Percentiles rank a stretch among this genome's conserved stretches.
Evolutionary conservation across 228 moss, liverwort and hornwort genomes (phyloP).

Genomic region (Sphagnum fallax): DNA sequence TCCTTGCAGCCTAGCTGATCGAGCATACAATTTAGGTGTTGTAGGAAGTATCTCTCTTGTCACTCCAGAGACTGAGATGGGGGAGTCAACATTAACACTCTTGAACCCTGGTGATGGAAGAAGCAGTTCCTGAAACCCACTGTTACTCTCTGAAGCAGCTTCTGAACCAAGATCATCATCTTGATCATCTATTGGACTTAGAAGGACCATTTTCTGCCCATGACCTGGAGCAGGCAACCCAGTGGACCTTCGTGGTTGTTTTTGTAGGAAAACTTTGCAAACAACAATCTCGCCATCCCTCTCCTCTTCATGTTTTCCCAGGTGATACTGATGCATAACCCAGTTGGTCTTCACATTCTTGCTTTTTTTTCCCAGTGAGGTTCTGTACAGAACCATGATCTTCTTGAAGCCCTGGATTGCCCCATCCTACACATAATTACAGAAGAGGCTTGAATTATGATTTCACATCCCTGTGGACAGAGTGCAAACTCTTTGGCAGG

Average conservation of each 20-base stretch:
- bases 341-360: conserved; percentile 94
- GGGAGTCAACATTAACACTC: conserved; percentile 19
- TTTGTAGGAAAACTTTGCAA: conserved; percentile 93
- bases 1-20: conserved; percentile 33
- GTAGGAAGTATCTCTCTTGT: conserved; percentile 57
- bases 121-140: conserved; percentile 45
- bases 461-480: too few relatives aligned
- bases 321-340: conserved; percentile 95
- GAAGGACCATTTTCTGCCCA: conserved; percentile 31
- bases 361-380: conserved; percentile 59
- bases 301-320: conserved; percentile 79
- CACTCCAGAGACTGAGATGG: conserved; percentile 36
- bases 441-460: too few relatives aligned
- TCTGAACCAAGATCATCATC: conserved; percentile 24
- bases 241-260: conserved; percentile 80
- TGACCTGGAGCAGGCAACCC: conserved; percentile 4
- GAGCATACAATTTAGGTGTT: conserved; percentile 55
- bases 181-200: conserved; percentile 27
- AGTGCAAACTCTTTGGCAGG: too few relatives aligned
- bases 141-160: conserved; percentile 34
- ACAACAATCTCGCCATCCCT: conserved; percentile 91
- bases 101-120: conserved; percentile 18
- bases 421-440: conserved; percentile 20
- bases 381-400: conserved; percentile 89
- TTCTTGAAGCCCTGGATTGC: conserved; percentile 72